Evolutionary conservation across 768 basidiomycete genomes (phyloP).

Genomic region (Mycena galopus): DNA sequence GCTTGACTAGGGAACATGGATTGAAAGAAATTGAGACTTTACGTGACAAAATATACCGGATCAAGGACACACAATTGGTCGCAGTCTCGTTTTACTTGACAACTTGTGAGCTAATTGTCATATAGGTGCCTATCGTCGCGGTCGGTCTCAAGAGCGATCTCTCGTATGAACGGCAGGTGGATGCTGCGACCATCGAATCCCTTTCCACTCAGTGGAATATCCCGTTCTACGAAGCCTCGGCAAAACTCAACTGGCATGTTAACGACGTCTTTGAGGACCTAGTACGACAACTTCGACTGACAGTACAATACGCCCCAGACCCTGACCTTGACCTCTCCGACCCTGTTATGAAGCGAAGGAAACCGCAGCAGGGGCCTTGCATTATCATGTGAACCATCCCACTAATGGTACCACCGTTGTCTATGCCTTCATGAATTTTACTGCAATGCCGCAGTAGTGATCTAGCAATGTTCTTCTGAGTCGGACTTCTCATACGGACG

Average conservation of each 20-base stretch:
- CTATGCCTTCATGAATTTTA: too few relatives aligned
- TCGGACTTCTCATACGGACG: too few relatives aligned
- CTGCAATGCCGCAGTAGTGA: too few relatives aligned
- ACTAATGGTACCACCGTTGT: too few relatives aligned
- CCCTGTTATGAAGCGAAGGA: too few relatives aligned
- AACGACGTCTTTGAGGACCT: slow-evolving; percentile 84
- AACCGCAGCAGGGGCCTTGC: too few relatives aligned
- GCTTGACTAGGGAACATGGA: slow-evolving; percentile 85
- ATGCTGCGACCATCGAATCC: slow-evolving; percentile 71
- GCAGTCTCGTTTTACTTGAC: slow-evolving; percentile 33
- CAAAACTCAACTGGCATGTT: slow-evolving; percentile 91
- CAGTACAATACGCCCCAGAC: slow-evolving; percentile 70
- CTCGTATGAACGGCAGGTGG: slow-evolving; percentile 84
- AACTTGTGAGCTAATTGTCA: slow-evolving; percentile 14
- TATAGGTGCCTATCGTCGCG: slow-evolving; percentile 84
- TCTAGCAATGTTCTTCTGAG: too few relatives aligned
- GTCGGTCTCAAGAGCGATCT: slow-evolving; percentile 91
- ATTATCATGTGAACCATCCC: too few relatives aligned
- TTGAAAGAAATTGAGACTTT: slow-evolving; percentile 84
- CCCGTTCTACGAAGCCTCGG: slow-evolving; percentile 88
- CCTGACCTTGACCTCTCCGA: too few relatives aligned
- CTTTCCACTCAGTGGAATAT: slow-evolving; percentile 78
- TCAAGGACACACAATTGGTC: slow-evolving; percentile 79
- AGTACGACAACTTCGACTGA: slow-evolving; percentile 81
- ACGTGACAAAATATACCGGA: slow-evolving; percentile 84